Evolutionary conservation across 192 early-diverging fungal species (phyloP), one percentile per base, ranked within the genome.

Genomic region (Linnemannia hyalina): DNA sequence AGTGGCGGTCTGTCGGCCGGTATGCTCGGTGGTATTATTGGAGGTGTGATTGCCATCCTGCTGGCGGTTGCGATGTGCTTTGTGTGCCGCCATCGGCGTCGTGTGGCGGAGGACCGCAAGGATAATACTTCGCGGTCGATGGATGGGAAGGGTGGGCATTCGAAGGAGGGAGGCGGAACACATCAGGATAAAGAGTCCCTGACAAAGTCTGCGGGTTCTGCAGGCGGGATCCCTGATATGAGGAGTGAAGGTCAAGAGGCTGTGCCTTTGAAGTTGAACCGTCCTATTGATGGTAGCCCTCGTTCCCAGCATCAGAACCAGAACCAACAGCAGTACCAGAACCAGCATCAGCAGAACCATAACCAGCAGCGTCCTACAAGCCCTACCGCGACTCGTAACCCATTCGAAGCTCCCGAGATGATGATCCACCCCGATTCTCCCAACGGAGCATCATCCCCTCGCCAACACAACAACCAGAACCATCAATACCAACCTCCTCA

Each of bases 181-280:
- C 36, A 77, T 52, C 73, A 80, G 74, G 77, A 80, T 47, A 80
- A 85, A 46, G 83, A 80, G 75, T 85, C 82, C 10, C 65, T 79
- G 54, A 84, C 82, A 0, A 41, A 47, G 35, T 74, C 63, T 23
- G 82, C 77, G 18, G 82, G 82, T 8, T 73, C 82, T 47, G 76
- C 68, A 0, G 82, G 82, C 13, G 77, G 82, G n/a, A 54, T 40
- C 26, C 40, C 26, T 11, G 65, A 36, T 35, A 73, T 73, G 49
- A 60, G 55, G 15, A 57, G 68, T 23, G 76, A 72, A 10, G 60
- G 60, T n/a, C 60, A 32, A 74, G 77, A 75, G 9, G 41, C 52
- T 8, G 38, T 75, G n/a, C 82, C 77, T 22, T 29, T 76, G 52
- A 65, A 49, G 60, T 73, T 38, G 35, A 49, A 46, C 46, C 65